Evolutionary conservation across 805 yeast species (phyloP).

Genomic region (Nakazawaea populi): DNA sequence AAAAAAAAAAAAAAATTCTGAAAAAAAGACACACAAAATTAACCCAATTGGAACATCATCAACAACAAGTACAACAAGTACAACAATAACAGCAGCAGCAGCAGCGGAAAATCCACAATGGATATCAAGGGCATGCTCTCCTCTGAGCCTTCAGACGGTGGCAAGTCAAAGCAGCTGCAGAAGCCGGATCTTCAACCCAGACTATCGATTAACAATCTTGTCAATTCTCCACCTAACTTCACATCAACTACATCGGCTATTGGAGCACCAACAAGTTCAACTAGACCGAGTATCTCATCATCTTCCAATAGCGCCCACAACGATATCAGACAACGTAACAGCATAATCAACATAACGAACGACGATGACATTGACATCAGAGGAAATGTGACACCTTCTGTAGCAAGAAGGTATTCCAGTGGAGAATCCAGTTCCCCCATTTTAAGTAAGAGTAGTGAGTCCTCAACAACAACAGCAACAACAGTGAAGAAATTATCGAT

Average conservation of each 20-base stretch:
- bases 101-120: neutral
- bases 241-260: neutral
- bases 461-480: neutral
- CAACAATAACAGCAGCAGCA: too few relatives aligned
- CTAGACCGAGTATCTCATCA: neutral
- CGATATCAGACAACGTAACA: conserved; percentile 19
- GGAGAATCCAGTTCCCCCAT: conserved; percentile 20
- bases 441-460: neutral
- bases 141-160: conserved; percentile 6
- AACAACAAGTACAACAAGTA: too few relatives aligned
- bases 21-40: too few relatives aligned
- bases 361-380: conserved; percentile 38
- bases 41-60: neutral
- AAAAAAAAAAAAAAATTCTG: too few relatives aligned
- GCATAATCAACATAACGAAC: conserved; percentile 34
- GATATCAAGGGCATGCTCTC: conserved; percentile 11
- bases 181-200: conserved; percentile 9
- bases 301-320: neutral
- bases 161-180: neutral
- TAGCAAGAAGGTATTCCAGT: conserved; percentile 21
- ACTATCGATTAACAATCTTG: conserved; percentile 9
- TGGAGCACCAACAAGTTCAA: neutral
- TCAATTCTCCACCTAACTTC: conserved; percentile 5
- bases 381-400: conserved; percentile 32
- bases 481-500: neutral